Evolutionary conservation across 495 filamentous ascomycete species (phyloP), one percentile per base, ranked within the genome.

Genomic region (Pyrenula massariospora): DNA sequence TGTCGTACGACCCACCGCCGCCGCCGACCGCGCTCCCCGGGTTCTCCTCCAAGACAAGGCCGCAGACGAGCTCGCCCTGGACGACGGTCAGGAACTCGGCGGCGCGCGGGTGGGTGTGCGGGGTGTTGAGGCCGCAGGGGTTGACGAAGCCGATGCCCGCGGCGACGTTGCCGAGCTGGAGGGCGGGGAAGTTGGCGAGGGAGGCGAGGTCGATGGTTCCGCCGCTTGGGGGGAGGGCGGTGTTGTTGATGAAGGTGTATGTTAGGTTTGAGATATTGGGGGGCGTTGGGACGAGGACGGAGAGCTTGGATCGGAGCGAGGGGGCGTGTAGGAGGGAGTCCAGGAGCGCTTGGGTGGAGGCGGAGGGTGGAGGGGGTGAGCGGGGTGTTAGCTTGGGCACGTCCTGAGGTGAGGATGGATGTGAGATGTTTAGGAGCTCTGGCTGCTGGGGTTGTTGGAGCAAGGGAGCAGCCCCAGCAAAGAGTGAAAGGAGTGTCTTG

Each of bases 21-120:
- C 58, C 58, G 48, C 56, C 42, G 20, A 56, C 57, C 25, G 62
- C 58, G 48, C 68, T 67, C 19, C 68, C 71, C 5, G 31, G 31
- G 58, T 72, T 72, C 31, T 42, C 31, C 57, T 78, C 75, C 11
- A 70, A 68, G 23, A 76, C 58, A 57, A 69, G 68, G 49, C 70
- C 71, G 15, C 66, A 67, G 22, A 70, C 54, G 24, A 77, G 48
- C 15, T 54, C 54, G 21, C 68, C 68, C 3, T 25, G 25, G 50
- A 59, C 65, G 51, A 77, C 67, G 53, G 68, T 70, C 10, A 76
- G 70, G 42, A 75, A 70, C 58, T 78, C 74, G 36, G 65, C 62
- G 21, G 73, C 66, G 54, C 75, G 74, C 12, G 74, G 75, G 63
- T 78, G 75, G 20, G 75, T 64, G 60, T 78, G 75, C 22, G 75